Base-by-base conservation (phyloP, 2,329 filamentous ascomycete genomes). In the Coleophoma eucalyptorum region DNA sequence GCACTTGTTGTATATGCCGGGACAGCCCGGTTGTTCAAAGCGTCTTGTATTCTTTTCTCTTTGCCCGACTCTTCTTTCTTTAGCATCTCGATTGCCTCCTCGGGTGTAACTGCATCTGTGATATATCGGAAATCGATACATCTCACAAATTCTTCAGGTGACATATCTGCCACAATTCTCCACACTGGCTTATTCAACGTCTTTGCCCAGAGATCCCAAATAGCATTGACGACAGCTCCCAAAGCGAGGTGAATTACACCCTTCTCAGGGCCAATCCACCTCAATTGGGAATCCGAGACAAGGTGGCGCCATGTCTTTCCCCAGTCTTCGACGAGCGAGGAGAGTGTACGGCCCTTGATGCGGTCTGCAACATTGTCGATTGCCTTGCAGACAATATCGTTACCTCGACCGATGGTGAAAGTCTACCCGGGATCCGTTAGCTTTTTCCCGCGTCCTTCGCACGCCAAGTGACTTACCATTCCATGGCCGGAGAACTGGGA, bases 101-200 rank as follows among this genome's bases (percentile, higher is more conserved):
- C 85, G 0, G 88, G 89, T 0, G 90, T 95, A 57, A 96, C 76
- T 21, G 89, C 90, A 70, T 96, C 90, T 32, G 88, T 93, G 69
- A 96, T 93, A 72, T 96, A 96, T 46, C 90, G 80, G 75, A 96
- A 96, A 71, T 96, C 91, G 65, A 96, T 91, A 72, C 90, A 91
- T 54, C 77, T 72, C 49, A 96, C 90, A 46, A 94, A 81, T 72
- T 96, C 85, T 70, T 93, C 86, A 1, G 90, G 89, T 3, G 79
- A 85, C 88, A 96, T 94, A 58, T 96, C 90, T 8, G 87, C 86
- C 26, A 96, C 86, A 57, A 96, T 85, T 52, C 83, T 80, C 91
- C 90, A 96, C 20, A 96, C 89, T 7, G 90, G 91, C 76, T 96
- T 95, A 57, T 79, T 77, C 33, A 93, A 81, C 2, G 78, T 79